These are phyloP conservation scores for Actinomortierella wolfii DNA, from an alignment of 371 early-diverging fungal species.

Conservation along the genomic window DNA sequence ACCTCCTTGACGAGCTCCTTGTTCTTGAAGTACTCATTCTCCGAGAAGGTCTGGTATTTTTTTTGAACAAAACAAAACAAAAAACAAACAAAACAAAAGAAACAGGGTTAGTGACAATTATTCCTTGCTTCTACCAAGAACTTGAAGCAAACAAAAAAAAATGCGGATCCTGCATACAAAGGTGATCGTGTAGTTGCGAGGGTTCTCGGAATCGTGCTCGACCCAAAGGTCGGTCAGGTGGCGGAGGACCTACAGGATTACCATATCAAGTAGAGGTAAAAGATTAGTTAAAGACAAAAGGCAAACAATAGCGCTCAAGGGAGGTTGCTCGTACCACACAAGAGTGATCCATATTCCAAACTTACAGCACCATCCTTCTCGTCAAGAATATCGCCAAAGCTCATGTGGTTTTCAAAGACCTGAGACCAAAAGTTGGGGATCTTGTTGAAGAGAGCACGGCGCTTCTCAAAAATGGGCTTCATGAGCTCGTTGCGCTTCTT, in stretches of 20 bases:
- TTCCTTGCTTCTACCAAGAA: too few species aligned
- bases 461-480: slow-evolving; percentile 59
- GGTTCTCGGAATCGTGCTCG: slow-evolving; percentile 54
- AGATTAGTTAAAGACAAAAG: neutral
- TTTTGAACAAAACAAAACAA: too few species aligned
- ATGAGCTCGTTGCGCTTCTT: slow-evolving; percentile 51
- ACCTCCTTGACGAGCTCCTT: slow-evolving; percentile 61
- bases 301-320: too few species aligned
- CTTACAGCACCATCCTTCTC: slow-evolving; percentile 47
- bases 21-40: slow-evolving; percentile 61
- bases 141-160: slow-evolving; percentile 2
- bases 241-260: slow-evolving; percentile 47
- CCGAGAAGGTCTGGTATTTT: slow-evolving; percentile 57
- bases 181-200: slow-evolving; percentile 53
- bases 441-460: slow-evolving; percentile 59
- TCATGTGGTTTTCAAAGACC: slow-evolving; percentile 45
- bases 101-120: neutral
- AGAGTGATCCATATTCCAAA: too few species aligned
- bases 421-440: slow-evolving; percentile 62
- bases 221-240: slow-evolving; percentile 62
- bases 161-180: slow-evolving; percentile 47
- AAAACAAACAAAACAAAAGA: neutral
- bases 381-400: slow-evolving; percentile 5
- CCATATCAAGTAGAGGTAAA: neutral
- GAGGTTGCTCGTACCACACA: too few species aligned